Base-by-base conservation (phyloP, 148 eudicot genomes). In the Diospyros lotus region DNA sequence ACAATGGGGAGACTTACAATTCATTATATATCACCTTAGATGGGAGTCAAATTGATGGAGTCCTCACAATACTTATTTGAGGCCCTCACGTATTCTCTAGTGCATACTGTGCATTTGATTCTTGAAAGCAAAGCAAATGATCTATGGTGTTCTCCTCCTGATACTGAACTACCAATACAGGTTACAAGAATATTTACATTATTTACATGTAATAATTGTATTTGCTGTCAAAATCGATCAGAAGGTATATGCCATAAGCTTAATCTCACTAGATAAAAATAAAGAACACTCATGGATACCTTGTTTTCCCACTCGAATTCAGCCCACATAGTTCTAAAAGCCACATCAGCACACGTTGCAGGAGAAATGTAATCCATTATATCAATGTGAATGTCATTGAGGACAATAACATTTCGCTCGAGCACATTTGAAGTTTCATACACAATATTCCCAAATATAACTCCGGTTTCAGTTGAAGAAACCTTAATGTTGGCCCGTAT, bases 261-360 rank as follows among this genome's bases (percentile, higher is more conserved):
- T 7, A 50, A 40, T 9, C 46, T 50, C 15, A 71, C 42, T 52
- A 45, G 39, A 68, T 59, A 28, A 71, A 71, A 43, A 39, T 51
- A 46, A 65, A 50, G 51, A 74, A 74, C 53, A 15, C 56, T 58
- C 56, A 68, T 6, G 12, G 61, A 66, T 90, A 94, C 98, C 98
- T 94, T 94, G 85, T 94, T 94, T 85, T 94, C 98, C 98, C 97
- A 94, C 78, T 92, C 98, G 67, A 94, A 94, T 83, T 94, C 98
- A 17, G 97, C 97, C 96, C 98, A 92, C 97, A 94, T 94, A 62
- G 89, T 86, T 77, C 97, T 87, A 77, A 89, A 94, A 63, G 96
- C 97, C 81, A 86, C 92, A 84, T 92, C 97, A 76, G 89, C 86
- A 74, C 97, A 94, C 39, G 89, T 85, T 55, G 98, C 97, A 69